Conservation (phyloP, 495 filamentous ascomycete genomes). For the Ascobolus immersus region DNA sequence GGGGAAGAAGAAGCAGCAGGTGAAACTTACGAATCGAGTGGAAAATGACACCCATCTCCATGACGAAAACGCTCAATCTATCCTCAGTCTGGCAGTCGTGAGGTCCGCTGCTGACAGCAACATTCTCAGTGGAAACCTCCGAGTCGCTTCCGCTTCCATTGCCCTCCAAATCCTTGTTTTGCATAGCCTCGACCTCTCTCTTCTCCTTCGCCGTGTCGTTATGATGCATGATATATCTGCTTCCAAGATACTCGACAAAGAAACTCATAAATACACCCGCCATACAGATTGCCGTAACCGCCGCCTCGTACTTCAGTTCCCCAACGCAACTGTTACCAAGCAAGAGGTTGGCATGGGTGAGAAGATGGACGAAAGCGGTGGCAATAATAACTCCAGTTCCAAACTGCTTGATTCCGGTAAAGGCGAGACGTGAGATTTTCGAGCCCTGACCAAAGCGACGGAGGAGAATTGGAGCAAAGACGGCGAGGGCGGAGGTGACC, state of each 20-base stretch:
- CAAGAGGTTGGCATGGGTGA: slow-evolving; percentile 36
- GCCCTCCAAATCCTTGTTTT: neutral
- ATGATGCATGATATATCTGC: slow-evolving; percentile 27
- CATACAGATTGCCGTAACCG: slow-evolving; percentile 36
- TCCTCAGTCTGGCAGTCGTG: slow-evolving; percentile 20
- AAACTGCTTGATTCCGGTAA: slow-evolving; percentile 38
- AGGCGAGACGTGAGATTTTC: slow-evolving; percentile 15
- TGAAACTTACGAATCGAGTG: slow-evolving; percentile 32
- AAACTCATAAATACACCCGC: slow-evolving; percentile 39
- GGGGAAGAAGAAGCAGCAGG: neutral
- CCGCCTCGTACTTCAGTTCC: slow-evolving; percentile 31
- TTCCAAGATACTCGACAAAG: slow-evolving; percentile 30
- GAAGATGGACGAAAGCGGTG: slow-evolving; percentile 45
- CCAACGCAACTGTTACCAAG: slow-evolving; percentile 38
- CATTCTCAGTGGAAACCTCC: neutral
- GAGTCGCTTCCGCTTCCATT: neutral
- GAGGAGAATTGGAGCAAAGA: slow-evolving; percentile 21
- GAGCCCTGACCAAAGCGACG: slow-evolving; percentile 3
- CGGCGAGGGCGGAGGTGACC: slow-evolving; percentile 22
- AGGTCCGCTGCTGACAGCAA: neutral
- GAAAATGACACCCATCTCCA: slow-evolving; percentile 48
- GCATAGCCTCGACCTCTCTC: neutral
- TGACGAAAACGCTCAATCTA: slow-evolving; percentile 32
- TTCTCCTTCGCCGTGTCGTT: neutral
- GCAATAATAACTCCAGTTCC: slow-evolving; percentile 49